Conservation (phyloP, 1,284 basidiomycete species). For the Cystobasidium slooffiae region DNA sequence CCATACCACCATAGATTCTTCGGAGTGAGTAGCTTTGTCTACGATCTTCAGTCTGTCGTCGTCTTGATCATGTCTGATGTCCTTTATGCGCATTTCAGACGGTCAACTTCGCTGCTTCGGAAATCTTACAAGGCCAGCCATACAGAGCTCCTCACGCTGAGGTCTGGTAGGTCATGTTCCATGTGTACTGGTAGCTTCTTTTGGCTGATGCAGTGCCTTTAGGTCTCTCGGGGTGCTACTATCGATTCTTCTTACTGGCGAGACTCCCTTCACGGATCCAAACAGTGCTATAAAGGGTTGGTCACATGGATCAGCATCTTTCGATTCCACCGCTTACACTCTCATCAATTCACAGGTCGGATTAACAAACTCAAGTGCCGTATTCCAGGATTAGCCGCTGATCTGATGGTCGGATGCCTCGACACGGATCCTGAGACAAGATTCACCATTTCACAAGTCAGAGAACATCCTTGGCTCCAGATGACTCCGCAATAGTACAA, state of each 20-base stretch:
- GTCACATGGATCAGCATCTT: slow-evolving; percentile 54
- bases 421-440: slow-evolving; percentile 71
- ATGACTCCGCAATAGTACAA: neutral
- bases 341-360: slow-evolving; percentile 29
- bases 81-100: slow-evolving; percentile 57
- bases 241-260: slow-evolving; percentile 80
- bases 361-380: slow-evolving; percentile 51
- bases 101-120: slow-evolving; percentile 69
- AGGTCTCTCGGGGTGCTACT: slow-evolving; percentile 81
- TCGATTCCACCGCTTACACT: neutral
- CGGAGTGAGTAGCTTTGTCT: slow-evolving; percentile 62
- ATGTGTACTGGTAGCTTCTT: neutral
- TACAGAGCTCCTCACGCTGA: slow-evolving; percentile 74
- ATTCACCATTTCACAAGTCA: slow-evolving; percentile 73
- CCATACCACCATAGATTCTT: slow-evolving; percentile 64
- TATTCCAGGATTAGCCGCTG: slow-evolving; percentile 57
- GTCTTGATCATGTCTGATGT: neutral
- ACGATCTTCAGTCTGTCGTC: neutral
- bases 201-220: neutral
- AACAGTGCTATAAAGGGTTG: slow-evolving; percentile 66
- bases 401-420: slow-evolving; percentile 74
- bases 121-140: slow-evolving; percentile 74
- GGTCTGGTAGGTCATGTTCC: slow-evolving; percentile 66
- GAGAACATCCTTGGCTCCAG: slow-evolving; percentile 72
- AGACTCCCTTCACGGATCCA: slow-evolving; percentile 78